Base-by-base conservation (phyloP, 495 filamentous ascomycete genomes). In the Daldinia childiae region DNA sequence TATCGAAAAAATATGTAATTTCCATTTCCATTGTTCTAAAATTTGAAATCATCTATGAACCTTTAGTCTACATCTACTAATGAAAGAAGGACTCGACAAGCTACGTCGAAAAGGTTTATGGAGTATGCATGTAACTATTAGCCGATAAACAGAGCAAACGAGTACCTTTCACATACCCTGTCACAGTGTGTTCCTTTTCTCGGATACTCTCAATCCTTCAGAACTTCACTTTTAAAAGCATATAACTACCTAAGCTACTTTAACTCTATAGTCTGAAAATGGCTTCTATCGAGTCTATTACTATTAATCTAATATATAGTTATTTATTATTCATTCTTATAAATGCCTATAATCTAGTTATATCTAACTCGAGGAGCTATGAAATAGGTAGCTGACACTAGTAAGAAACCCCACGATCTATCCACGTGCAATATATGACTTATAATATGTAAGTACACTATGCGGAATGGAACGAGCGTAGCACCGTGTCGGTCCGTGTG, bases 181-280 rank as follows among this genome's bases (percentile, higher is more conserved):
- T 58, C 63, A 71, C 68, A 62, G 68, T 62, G 62, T 43, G 43
- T 43, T 71, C 68, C 41, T 52, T 57, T 52, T 66, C 59, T 41
- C 41, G 17, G 41, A 41, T n/a, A 64, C 24, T 17, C n/a, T 17
- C 29, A 58, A 66, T 71, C 68, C 68, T 71, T 62, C 58, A 65
- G 21, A 30, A 71, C 24, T 21, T 26, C 8, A 12, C 21, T 8
- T 3, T 54, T n/a, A 38, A 27, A 66, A 50, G 39, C 55, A 51
- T 27, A 15, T 43, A n/a, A n/a, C n/a, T n/a, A n/a, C n/a, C n/a
- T n/a, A 36, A 27, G 12, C 38, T 39, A 56, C 29, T 50, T 58
- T 24, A 41, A 32, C 15, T 52, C 17, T n/a, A 21, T 52, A 41
- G 21, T 59, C 19, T 17, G 6, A 21, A 36, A 21, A 26, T 21